Conservation (phyloP, 1,139 yeast genomes). For the Hansenula lynferdii region DNA sequence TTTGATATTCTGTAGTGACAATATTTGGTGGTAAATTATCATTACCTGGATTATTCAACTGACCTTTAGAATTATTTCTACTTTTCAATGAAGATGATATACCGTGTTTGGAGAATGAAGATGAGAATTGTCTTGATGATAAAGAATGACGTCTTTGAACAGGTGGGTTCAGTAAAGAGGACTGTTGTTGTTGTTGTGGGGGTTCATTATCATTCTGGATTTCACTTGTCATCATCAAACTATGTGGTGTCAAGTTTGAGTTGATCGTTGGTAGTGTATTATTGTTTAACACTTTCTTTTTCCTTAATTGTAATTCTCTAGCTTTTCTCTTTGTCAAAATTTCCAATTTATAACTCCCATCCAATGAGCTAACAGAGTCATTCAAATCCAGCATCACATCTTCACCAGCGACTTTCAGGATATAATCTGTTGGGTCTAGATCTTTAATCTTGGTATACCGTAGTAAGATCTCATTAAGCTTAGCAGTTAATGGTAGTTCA, state of each 20-base stretch:
- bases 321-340: constrained; percentile 15
- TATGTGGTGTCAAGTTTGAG: constrained; percentile 23
- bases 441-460: constrained; percentile 27
- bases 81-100: constrained; percentile 15
- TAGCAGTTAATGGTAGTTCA: constrained; percentile 27
- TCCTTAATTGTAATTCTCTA: constrained; percentile 13
- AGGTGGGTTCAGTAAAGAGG: constrained; percentile 2
- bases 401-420: constrained; percentile 27
- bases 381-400: constrained; percentile 26
- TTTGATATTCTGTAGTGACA: constrained; percentile 32
- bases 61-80: constrained; percentile 9
- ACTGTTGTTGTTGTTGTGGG: background rate
- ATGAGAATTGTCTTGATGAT: constrained; percentile 8
- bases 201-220: background rate
- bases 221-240: constrained; percentile 10
- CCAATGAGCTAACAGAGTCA: constrained; percentile 30
- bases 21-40: constrained; percentile 7
- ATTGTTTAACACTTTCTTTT: constrained; percentile 10
- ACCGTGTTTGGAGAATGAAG: constrained; percentile 12
- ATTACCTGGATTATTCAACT: constrained; percentile 5
- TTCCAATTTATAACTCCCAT: constrained; percentile 23
- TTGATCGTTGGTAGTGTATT: constrained; percentile 20
- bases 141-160: constrained; percentile 5
- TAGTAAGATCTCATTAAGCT: constrained; percentile 28
- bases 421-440: constrained; percentile 28